A percentile compares a stretch with the other conserved stretches of the same genome.
phyloP scores from a whole-genome alignment of 2,329 filamentous ascomycete species.

The Ceratocystiopsis brevicomis region DNA sequence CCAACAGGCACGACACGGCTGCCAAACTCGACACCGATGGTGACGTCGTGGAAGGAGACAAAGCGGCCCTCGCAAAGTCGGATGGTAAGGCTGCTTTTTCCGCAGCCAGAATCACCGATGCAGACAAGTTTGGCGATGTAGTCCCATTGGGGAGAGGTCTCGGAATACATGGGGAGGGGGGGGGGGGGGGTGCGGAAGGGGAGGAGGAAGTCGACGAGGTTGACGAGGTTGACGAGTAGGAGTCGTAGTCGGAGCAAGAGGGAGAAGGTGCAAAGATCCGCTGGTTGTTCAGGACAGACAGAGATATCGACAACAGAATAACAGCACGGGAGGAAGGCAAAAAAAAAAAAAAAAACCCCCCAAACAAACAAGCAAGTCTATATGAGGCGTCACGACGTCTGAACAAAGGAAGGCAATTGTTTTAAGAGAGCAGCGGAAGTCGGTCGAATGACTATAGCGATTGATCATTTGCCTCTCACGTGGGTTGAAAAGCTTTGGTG shows the following conservation, averaged over 20 bases:
- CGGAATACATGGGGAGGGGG: slow-evolving; percentile 28
- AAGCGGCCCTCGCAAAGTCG: slow-evolving; percentile 94
- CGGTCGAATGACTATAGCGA: no score
- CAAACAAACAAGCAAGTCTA: no score
- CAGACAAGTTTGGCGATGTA: slow-evolving; percentile 98
- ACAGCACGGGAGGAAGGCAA: no score
- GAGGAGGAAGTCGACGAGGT: neutral
- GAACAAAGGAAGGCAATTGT: no score
- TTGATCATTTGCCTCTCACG: no score
- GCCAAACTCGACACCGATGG: slow-evolving; percentile 91
- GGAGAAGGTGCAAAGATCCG: neutral
- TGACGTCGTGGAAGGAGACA: slow-evolving; percentile 86
- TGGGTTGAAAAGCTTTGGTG: no score
- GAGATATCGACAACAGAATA: no score
- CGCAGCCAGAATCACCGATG: slow-evolving; percentile 89
- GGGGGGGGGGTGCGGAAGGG: neutral
- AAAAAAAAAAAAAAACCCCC: no score
- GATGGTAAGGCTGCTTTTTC: slow-evolving; percentile 86
- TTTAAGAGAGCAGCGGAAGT: no score
- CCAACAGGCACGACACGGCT: slow-evolving; percentile 83
- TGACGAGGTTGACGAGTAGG: neutral
- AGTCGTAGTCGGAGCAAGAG: neutral
- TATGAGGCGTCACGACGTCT: no score
- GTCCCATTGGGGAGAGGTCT: slow-evolving; percentile 55
- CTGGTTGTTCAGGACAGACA: no score